Evolutionary conservation across 495 filamentous ascomycete species (phyloP), one percentile per base, ranked within the genome.

Genomic region (Aspergillus biplanus): DNA sequence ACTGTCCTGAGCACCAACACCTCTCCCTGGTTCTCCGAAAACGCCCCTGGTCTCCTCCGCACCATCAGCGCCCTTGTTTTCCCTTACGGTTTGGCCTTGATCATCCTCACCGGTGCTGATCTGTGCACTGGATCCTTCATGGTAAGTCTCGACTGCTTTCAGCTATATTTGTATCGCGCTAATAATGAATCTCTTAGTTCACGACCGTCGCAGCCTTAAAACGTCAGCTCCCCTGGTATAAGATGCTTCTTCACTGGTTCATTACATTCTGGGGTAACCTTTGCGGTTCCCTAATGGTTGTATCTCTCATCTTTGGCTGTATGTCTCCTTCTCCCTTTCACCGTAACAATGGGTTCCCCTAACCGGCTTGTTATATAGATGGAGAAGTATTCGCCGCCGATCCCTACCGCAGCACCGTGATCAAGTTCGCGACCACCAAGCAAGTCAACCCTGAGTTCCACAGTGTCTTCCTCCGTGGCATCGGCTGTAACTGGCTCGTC

Each of bases 401-500:
- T 6, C 78, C 80, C 4, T 88, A 82, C 73, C 75, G 75, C 33
- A 74, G 68, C 6, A 72, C 82, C 63, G 80, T 80, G 5, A 80
- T 84, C 58, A 69, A 73, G 33, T 83, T 82, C 61, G 85, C 85
- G 0, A 82, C 78, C 6, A 72, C 76, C 31, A 88, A 88, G 68
- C 82, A 80, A 67, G 73, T 87, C n/a, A 80, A 71, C 0, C 84
- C 85, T 0, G 67, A 77, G 11, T 89, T 83, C 73, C 84, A 85
- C 66, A 80, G 82, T 62, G 83, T 89, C 50, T 86, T 88, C 65
- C 73, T 89, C 6, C 80, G 83, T 55, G 86, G 75, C 16, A 87
- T 88, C 58, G 85, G 83, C 18, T 85, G 84, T 50, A 89, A 89
- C 69, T 89, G 86, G 85, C 82, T 89, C 0, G 85, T 88, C 16